Evolutionary conservation across 495 filamentous ascomycete genomes (phyloP), one percentile per base, ranked within the genome.

Genomic region (Hypoxylon fuscum): DNA sequence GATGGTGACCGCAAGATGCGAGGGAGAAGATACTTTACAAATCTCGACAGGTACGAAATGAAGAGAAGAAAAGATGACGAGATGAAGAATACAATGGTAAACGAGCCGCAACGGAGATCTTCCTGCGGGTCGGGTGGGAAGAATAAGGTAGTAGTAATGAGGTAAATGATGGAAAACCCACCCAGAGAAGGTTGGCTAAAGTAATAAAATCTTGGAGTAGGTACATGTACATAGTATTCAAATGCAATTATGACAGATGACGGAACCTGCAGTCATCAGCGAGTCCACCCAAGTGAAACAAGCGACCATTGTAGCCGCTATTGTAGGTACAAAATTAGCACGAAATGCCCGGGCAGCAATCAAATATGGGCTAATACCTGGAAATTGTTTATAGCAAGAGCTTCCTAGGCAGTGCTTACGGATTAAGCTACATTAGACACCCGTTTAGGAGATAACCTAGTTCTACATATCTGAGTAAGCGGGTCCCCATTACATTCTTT

Each of bases 271-370:
- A n/a, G n/a, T n/a, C n/a, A n/a, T n/a, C n/a, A n/a, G n/a, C n/a
- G n/a, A 56, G 49, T 47, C 66, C 66, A 62, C 66, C 12, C 38
- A 32, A 48, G 25, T 66, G 66, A 66, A 66, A 66, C 62, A 34
- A 18, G 32, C 32, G n/a, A n/a, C n/a, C n/a, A n/a, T n/a, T n/a
- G n/a, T n/a, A n/a, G n/a, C n/a, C n/a, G n/a, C n/a, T n/a, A n/a
- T n/a, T n/a, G n/a, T n/a, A n/a, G n/a, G n/a, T n/a, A n/a, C n/a
- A n/a, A n/a, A n/a, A n/a, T n/a, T n/a, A n/a, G n/a, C n/a, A n/a
- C n/a, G n/a, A n/a, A n/a, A n/a, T n/a, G n/a, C n/a, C n/a, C n/a
- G n/a, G n/a, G n/a, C n/a, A n/a, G n/a, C n/a, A n/a, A n/a, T n/a
- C n/a, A n/a, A n/a, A n/a, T n/a, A n/a, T n/a, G n/a, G n/a, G n/a